A percentile compares a stretch with the other conserved stretches of the same genome.
Evolutionary conservation across 768 basidiomycete species (phyloP).

Genomic region (Cystofilobasidium macerans): DNA sequence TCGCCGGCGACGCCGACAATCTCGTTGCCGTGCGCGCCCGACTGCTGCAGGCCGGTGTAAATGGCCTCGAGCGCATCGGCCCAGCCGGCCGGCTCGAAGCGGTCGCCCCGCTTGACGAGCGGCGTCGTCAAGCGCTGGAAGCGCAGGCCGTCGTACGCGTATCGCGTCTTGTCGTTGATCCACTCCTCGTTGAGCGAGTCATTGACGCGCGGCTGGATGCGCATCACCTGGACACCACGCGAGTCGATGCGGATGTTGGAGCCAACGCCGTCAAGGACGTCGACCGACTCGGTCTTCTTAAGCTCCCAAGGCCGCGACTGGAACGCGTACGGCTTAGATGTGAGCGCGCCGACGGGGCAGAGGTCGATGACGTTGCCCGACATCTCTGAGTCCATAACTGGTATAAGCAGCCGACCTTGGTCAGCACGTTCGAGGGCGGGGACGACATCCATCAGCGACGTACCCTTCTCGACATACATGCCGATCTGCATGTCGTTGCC

Average conservation of each 20-base stretch:
- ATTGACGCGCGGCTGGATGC: conserved; percentile 88
- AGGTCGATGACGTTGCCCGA: conserved; percentile 95
- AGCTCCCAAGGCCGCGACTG: conserved; percentile 96
- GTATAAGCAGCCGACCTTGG: background rate
- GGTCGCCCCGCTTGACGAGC: conserved; percentile 77
- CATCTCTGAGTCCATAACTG: conserved; percentile 85
- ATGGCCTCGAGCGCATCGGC: conserved; percentile 72
- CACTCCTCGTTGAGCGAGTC: conserved; percentile 99
- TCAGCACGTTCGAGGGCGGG: background rate
- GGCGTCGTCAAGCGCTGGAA: conserved; percentile 93
- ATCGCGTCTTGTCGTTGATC: conserved; percentile 98
- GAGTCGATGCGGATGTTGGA: conserved; percentile 95
- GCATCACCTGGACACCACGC: conserved; percentile 90
- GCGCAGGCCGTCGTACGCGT: conserved; percentile 86
- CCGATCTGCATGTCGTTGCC: conserved; percentile 98
- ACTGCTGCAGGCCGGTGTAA: conserved; percentile 60
- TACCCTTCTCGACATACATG: conserved; percentile 80
- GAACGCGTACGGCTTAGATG: conserved; percentile 97
- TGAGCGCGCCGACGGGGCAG: conserved; percentile 84
- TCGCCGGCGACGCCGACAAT: conserved; percentile 91
- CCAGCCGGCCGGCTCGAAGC: conserved; percentile 84
- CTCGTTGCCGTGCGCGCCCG: conserved; percentile 78
- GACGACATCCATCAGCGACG: background rate
- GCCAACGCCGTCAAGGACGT: conserved; percentile 89
- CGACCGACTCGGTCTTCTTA: conserved; percentile 92